Evolutionary conservation across 2,329 filamentous ascomycete species (phyloP), one percentile per base, ranked within the genome.

Genomic region (Sclerotinia borealis): DNA sequence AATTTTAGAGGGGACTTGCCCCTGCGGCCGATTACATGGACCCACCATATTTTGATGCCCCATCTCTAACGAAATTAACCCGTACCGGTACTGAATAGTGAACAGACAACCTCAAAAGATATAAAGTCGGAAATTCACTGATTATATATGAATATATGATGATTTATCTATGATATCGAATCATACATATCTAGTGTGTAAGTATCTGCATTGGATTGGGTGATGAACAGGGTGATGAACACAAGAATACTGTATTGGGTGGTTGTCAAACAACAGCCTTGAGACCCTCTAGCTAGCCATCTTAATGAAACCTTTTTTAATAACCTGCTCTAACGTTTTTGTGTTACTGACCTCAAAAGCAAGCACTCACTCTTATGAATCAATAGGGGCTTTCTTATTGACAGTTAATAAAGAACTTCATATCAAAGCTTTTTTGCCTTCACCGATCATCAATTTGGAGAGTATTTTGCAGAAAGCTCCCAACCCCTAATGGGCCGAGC

Each of bases 1-100:
- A 61, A 55, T 54, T 61, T 61, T 54, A 61, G 49, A 56, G 59
- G 59, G 50, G 59, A 61, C 54, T 61, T 61, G 49, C 59, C 59
- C 59, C 59, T 61, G 59, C 50, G 59, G 59, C 59, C 59, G 59
- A 55, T 45, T 45, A 22, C 49, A 43, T 52, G 59, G 37, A 45
- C 47, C 49, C 59, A 45, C 48, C 49, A n/a, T 36, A 13, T 34
- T 41, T 60, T n/a, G n/a, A 39, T 31, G 37, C 31, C 45, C 45
- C 36, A 13, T 37, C 17, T 31, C 37, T 45, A 59, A 60, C 29
- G 58, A 60, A 60, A 60, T 60, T 60, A 60, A 60, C 22, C 58
- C 47, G 45, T 56, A 56, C 34, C n/a, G n/a, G n/a, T n/a, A n/a
- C n/a, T n/a, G n/a, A n/a, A 47, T 25, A 7, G 25, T 29, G 45